These are phyloP conservation scores for Curvularia verruculosa DNA, from an alignment of 2,329 filamentous ascomycete genomes.

Conservation along the genomic window DNA sequence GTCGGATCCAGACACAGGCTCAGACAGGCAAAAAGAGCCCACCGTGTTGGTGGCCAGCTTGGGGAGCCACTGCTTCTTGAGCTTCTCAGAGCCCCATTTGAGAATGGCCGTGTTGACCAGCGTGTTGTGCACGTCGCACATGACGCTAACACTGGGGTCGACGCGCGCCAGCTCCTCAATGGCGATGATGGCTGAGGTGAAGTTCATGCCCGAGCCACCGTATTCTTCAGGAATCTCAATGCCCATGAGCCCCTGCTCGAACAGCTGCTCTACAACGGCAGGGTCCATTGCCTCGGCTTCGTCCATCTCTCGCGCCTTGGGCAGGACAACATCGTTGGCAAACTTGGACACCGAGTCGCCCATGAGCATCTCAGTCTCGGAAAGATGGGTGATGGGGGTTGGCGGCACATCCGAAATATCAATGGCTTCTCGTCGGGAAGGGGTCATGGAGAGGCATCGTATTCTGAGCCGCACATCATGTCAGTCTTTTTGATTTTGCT, in stretches of 20 bases:
- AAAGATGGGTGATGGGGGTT: constrained; percentile 90
- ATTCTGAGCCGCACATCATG: constrained; percentile 24
- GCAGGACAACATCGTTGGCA: constrained; percentile 83
- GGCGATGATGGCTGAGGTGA: constrained; percentile 91
- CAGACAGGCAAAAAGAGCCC: constrained; percentile 87
- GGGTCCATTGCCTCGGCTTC: constrained; percentile 95
- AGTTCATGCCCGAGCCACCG: constrained; percentile 98
- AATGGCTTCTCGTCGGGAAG: constrained; percentile 45
- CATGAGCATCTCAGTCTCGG: constrained; percentile 89
- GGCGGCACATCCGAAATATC: constrained; percentile 77
- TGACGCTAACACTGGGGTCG: constrained; percentile 91
- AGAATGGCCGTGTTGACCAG: constrained; percentile 92
- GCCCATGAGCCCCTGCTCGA: constrained; percentile 97
- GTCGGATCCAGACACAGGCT: constrained; percentile 91
- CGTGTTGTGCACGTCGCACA: constrained; percentile 98
- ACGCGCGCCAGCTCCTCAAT: constrained; percentile 96
- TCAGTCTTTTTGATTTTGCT: neutral
- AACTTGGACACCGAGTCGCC: constrained; percentile 89
- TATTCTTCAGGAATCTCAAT: constrained; percentile 98
- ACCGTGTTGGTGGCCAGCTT: constrained; percentile 87
- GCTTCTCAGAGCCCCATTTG: constrained; percentile 77
- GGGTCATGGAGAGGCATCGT: constrained; percentile 53
- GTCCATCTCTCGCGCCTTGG: constrained; percentile 96
- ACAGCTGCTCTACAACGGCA: constrained; percentile 84
- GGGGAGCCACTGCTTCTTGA: constrained; percentile 89